A percentile compares a stretch with the other conserved stretches of the same genome.
phyloP scores from a whole-genome alignment of 1,139 yeast species.

The Williopsis jadinii region DNA sequence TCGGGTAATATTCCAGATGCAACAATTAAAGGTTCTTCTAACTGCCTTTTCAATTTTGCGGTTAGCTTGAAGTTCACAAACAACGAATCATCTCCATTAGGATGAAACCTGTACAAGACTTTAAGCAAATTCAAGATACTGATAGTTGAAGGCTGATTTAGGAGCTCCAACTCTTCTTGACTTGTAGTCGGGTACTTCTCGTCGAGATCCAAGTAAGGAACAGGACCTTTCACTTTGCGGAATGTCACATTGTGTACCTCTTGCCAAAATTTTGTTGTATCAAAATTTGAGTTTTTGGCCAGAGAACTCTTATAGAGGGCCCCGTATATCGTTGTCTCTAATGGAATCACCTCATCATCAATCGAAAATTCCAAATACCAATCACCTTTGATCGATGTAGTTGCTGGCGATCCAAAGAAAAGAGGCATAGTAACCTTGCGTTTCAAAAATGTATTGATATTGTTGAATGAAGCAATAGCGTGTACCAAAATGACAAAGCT shows the following conservation, averaged over 20 bases:
- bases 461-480: conserved; percentile 79
- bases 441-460: conserved; percentile 58
- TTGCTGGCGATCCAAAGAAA: conserved; percentile 10
- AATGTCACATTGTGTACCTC: conserved; percentile 47
- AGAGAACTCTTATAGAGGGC: conserved; percentile 58
- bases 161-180: conserved; percentile 19
- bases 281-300: conserved; percentile 31
- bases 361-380: conserved; percentile 56
- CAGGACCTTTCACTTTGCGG: conserved; percentile 33
- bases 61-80: conserved; percentile 80
- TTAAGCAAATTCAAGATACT: conserved; percentile 51
- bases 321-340: conserved; percentile 73
- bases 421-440: conserved; percentile 26
- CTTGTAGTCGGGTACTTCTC: conserved; percentile 29
- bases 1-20: conserved; percentile 84
- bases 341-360: conserved; percentile 55
- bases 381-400: conserved; percentile 19
- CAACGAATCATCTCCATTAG: conserved; percentile 22
- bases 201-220: conserved; percentile 14
- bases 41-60: conserved; percentile 78
- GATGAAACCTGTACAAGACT: conserved; percentile 34
- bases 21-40: conserved; percentile 85
- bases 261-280: conserved; percentile 51
- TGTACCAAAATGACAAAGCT: conserved; percentile 65
- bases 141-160: conserved; percentile 39